Percentiles rank a stretch among this genome's conserved stretches.
Evolutionary conservation across 2,329 filamentous ascomycete genomes (phyloP).

Genomic region (Diaporthe citriasiana): DNA sequence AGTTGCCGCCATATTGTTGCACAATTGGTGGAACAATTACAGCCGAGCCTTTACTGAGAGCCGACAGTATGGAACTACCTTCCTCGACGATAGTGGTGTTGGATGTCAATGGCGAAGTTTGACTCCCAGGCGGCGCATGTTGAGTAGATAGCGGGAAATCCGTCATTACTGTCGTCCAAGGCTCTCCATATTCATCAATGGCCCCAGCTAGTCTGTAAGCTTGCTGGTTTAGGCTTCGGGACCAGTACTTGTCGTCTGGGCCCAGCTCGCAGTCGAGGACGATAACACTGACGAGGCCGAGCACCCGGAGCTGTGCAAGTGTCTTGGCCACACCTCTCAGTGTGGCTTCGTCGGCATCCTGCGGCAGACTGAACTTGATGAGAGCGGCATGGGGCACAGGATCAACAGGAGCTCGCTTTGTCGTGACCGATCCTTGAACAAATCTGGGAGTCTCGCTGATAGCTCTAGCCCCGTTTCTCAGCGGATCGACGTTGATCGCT

Average conservation of each 20-base stretch:
- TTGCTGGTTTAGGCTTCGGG: slow-evolving; percentile 65
- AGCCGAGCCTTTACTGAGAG: slow-evolving; percentile 77
- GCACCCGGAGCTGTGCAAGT: slow-evolving; percentile 82
- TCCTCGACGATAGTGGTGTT: slow-evolving; percentile 57
- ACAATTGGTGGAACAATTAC: slow-evolving; percentile 71
- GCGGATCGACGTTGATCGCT: slow-evolving; percentile 36
- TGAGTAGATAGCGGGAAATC: slow-evolving; percentile 65
- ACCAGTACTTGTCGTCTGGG: slow-evolving; percentile 50
- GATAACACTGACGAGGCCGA: slow-evolving; percentile 86
- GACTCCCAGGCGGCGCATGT: slow-evolving; percentile 47
- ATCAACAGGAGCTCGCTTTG: slow-evolving; percentile 52
- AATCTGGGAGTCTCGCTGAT: slow-evolving; percentile 53
- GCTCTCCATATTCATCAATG: slow-evolving; percentile 77
- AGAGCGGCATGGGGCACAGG: slow-evolving; percentile 79
- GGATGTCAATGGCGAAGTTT: slow-evolving; percentile 47
- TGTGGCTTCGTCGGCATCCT: slow-evolving; percentile 76
- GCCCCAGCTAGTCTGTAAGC: slow-evolving; percentile 81
- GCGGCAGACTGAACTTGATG: slow-evolving; percentile 84
- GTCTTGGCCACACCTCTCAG: slow-evolving; percentile 85
- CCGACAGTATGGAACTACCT: slow-evolving; percentile 71
- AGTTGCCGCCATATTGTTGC: slow-evolving; percentile 42
- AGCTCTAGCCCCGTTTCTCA: slow-evolving; percentile 48
- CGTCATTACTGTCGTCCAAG: slow-evolving; percentile 75
- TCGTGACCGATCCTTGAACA: slow-evolving; percentile 50
- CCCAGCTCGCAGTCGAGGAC: slow-evolving; percentile 79